A percentile compares a stretch with the other conserved stretches of the same genome.
These are phyloP conservation scores for Aspergillus versicolor DNA, from an alignment of 2,329 filamentous ascomycete species.

Conservation along the genomic window DNA sequence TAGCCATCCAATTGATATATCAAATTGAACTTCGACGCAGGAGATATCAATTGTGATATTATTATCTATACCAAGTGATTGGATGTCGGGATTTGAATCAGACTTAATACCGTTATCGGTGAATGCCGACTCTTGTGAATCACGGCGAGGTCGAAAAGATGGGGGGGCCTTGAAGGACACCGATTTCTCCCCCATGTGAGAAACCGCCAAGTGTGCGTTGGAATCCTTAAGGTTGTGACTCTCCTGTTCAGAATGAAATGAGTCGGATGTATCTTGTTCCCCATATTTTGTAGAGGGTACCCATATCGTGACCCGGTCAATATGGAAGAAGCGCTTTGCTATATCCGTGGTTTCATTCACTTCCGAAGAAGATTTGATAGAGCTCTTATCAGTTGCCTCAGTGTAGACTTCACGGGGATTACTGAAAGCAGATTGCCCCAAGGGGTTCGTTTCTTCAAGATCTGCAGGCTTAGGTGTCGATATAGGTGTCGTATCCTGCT, in stretches of 20 bases:
- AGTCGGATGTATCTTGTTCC: constrained; percentile 11
- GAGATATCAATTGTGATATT: constrained; percentile 33
- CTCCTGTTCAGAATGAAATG: constrained; percentile 11
- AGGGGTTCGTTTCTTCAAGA: constrained; percentile 16
- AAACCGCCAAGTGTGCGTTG: constrained; percentile 21
- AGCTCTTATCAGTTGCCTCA: constrained; percentile 16
- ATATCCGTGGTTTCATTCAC: constrained; percentile 28
- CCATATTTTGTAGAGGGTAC: constrained; percentile 28
- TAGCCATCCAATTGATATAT: constrained; percentile 44
- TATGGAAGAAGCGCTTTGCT: constrained; percentile 34
- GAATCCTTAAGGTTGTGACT: constrained; percentile 24
- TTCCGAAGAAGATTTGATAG: constrained; percentile 15
- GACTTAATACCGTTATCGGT: constrained; percentile 5
- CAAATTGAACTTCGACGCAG: constrained; percentile 33
- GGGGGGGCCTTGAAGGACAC: constrained; percentile 21
- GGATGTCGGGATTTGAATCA: constrained; percentile 1
- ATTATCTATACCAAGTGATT: constrained; percentile 4
- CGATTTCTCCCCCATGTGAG: constrained; percentile 21
- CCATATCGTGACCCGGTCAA: constrained; percentile 38
- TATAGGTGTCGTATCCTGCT: constrained; percentile 17
- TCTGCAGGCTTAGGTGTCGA: constrained; percentile 33
- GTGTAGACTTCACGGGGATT: constrained; percentile 11
- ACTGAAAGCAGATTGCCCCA: constrained; percentile 10
- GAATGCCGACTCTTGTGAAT: constrained; percentile 17
- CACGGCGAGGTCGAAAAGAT: constrained; percentile 21